Evolutionary conservation across 495 filamentous ascomycete species (phyloP), one percentile per base, ranked within the genome.

Genomic region (Trichocladium antarcticum): DNA sequence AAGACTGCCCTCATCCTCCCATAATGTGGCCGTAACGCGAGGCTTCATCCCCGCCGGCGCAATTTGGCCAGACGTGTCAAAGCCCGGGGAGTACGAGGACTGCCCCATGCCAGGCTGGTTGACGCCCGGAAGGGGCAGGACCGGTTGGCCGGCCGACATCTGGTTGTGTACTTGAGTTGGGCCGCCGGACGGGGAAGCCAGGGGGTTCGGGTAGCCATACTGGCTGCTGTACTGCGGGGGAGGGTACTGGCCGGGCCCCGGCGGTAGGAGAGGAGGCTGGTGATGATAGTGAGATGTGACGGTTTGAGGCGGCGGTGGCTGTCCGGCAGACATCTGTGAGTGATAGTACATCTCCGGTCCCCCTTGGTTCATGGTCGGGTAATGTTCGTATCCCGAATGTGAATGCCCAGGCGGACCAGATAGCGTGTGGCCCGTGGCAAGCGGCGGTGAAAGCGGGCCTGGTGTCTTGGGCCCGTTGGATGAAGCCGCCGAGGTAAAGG

Each of bases 31-130:
- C 3, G 92, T 97, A 3, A 98, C 92, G 49, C 90, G 75, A n/a
- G 92, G 92, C 71, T 96, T 97, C 74, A 95, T 93, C 3, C 93
- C 93, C n/a, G 86, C 85, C 9, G 92, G 92, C 24, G 87, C 84
- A 28, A 92, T 66, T 67, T 98, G 92, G n/a, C 92, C 92, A 10
- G 87, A 92, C 0, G 80, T 78, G 63, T 98, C 92, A 60, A 85
- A 89, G 3, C 78, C 75, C 58, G 80, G 80, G 1, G 50, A 74
- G 68, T 67, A 71, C 63, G 67, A 74, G 65, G 49, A 73, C 5
- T 37, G 20, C 31, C 57, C 63, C 74, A 77, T 70, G 51, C 72
- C 54, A 50, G 61, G 63, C 63, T 70, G 74, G 70, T 62, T 71
- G 38, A 67, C 67, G 44, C 72, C 78, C 35, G 87, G 86, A 3